Percentiles rank a stretch among this genome's conserved stretches.
phyloP scores from a whole-genome alignment of 345 rosid genomes.

The Toxicodendron radicans region DNA sequence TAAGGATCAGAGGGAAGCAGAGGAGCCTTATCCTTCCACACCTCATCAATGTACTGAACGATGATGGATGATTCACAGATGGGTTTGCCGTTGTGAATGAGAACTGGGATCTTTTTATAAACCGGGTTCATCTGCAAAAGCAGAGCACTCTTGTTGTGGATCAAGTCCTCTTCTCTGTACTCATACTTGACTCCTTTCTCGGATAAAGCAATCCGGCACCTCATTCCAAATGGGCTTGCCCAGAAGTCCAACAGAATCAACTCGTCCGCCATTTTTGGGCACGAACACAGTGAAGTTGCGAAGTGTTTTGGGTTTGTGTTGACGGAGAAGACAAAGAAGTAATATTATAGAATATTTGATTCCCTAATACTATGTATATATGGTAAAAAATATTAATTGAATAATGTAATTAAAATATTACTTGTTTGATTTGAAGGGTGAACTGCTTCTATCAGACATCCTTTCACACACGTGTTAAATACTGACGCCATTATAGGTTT shows the following conservation, averaged over 20 bases:
- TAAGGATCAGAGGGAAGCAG: constrained; percentile 19
- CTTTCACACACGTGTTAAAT: no score
- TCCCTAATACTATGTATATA: no score
- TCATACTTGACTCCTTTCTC: constrained; percentile 18
- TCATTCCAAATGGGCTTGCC: constrained; percentile 16
- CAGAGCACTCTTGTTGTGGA: neutral
- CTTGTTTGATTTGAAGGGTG: no score
- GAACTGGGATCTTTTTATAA: constrained; percentile 10
- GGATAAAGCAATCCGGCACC: constrained; percentile 10
- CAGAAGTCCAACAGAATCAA: constrained; percentile 7
- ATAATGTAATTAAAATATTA: no score
- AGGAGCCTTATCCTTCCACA: constrained; percentile 7
- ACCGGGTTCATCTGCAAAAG: constrained; percentile 22
- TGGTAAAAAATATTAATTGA: no score
- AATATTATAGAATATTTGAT: no score
- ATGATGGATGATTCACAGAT: constrained; percentile 16
- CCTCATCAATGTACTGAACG: constrained; percentile 18
- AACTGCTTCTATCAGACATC: no score
- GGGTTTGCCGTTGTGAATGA: constrained; percentile 12
- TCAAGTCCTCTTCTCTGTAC: constrained; percentile 19
- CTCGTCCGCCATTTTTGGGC: neutral
- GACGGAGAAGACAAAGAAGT: no score
- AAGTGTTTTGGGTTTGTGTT: no score
- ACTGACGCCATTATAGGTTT: no score
- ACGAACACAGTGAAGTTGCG: no score